Conservation (phyloP, 495 filamentous ascomycete genomes). For the Penicillium flavigenum region DNA sequence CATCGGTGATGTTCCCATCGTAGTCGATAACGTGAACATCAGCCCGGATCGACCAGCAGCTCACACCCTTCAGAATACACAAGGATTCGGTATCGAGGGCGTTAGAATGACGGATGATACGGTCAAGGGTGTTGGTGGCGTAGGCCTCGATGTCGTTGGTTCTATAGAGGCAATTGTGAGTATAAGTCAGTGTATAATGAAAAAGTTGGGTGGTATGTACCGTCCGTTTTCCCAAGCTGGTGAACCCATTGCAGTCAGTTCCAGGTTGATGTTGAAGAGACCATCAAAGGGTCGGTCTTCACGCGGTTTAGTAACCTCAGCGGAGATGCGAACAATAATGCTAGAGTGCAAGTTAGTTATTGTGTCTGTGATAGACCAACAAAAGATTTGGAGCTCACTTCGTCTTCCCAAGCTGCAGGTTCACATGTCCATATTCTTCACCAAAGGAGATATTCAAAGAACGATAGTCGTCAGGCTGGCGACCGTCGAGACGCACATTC, state of each 20-base stretch:
- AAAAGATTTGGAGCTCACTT: constrained; percentile 51
- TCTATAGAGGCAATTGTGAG: constrained; percentile 33
- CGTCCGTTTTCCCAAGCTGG: constrained; percentile 86
- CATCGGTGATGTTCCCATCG: constrained; percentile 85
- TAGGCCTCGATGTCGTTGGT: constrained; percentile 78
- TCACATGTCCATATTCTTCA: constrained; percentile 86
- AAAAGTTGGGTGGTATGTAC: constrained; percentile 38
- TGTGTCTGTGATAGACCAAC: neutral
- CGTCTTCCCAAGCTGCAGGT: constrained; percentile 88
- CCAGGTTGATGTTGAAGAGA: constrained; percentile 84
- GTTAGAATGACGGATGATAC: constrained; percentile 84
- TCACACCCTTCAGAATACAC: constrained; percentile 84
- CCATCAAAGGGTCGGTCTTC: constrained; percentile 91
- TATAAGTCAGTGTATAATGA: neutral
- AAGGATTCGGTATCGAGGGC: constrained; percentile 94
- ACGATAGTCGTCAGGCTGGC: constrained; percentile 74
- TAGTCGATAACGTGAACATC: constrained; percentile 87
- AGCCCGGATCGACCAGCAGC: constrained; percentile 85
- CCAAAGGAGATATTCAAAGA: constrained; percentile 76
- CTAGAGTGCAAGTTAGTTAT: constrained; percentile 44
- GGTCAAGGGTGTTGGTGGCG: constrained; percentile 84
- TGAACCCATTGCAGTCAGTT: constrained; percentile 89
- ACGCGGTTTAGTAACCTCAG: constrained; percentile 79
- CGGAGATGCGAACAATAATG: constrained; percentile 80
- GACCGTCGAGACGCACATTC: constrained; percentile 77